Evolutionary conservation across 139 green algal genomes (phyloP).

Genomic region (Haematococcus sp.): DNA sequence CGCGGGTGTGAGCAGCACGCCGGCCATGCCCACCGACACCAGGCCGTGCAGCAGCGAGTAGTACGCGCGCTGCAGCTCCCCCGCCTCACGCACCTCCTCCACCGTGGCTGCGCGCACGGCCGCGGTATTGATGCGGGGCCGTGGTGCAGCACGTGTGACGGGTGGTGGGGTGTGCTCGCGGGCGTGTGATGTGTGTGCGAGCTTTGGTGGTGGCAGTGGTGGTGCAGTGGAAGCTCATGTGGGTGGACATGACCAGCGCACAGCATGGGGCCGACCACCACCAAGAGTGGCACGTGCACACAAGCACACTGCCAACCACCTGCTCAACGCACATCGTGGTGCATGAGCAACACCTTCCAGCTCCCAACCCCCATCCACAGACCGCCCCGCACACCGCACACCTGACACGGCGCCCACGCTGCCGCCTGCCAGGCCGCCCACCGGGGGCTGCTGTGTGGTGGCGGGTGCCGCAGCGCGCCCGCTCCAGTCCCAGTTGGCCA

Average conservation of each 20-base stretch:
- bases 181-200: background rate
- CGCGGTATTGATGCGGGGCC: too few species aligned
- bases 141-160: too few species aligned
- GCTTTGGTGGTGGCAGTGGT: background rate
- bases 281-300: too few species aligned
- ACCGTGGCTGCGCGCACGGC: conserved; percentile 37
- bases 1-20: conserved; percentile 26
- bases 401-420: background rate
- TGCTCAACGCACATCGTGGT: too few species aligned
- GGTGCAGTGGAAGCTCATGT: background rate
- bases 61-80: conserved; percentile 73
- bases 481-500: conserved; percentile 81
- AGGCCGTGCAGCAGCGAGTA: conserved; percentile 69
- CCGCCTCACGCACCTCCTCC: conserved; percentile 72
- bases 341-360: too few species aligned
- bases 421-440: background rate
- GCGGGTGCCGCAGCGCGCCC: conserved; percentile 36
- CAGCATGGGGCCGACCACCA: too few species aligned
- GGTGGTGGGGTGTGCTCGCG: background rate
- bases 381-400: background rate
- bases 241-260: too few species aligned
- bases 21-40: conserved; percentile 16
- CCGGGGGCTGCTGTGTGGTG: background rate
- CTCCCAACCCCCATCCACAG: too few species aligned
- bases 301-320: too few species aligned